phyloP scores from a whole-genome alignment of 2,329 filamentous ascomycete species.

The Paraphaeosphaeria sporulosa region DNA sequence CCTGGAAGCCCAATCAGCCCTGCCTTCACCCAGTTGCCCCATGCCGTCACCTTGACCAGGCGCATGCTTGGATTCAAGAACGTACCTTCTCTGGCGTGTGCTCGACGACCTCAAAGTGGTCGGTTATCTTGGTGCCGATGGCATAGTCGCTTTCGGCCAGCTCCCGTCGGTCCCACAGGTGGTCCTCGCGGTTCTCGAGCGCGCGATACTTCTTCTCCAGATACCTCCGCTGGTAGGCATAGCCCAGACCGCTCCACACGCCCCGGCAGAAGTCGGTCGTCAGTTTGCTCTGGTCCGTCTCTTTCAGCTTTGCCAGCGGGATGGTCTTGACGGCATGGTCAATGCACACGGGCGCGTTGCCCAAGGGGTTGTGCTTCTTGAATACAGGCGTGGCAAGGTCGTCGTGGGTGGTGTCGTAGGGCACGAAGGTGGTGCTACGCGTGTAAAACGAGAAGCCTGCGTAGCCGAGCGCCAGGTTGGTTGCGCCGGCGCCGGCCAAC shows the following conservation, averaged over 20 bases:
- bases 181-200: constrained; percentile 38
- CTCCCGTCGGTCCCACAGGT: constrained; percentile 47
- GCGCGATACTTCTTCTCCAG: constrained; percentile 47
- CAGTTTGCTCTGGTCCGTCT: constrained; percentile 36
- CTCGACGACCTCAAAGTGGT: constrained; percentile 53
- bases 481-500: constrained; percentile 38
- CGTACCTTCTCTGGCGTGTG: constrained; percentile 45
- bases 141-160: constrained; percentile 42
- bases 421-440: constrained; percentile 46
- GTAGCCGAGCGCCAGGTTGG: constrained; percentile 45
- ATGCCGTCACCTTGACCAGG: background rate
- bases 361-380: constrained; percentile 40
- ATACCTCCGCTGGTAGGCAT: constrained; percentile 44
- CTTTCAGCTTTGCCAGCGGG: constrained; percentile 43
- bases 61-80: background rate
- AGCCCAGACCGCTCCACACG: constrained; percentile 48
- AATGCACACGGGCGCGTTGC: constrained; percentile 45
- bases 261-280: constrained; percentile 49
- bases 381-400: constrained; percentile 35
- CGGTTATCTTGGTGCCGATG: constrained; percentile 47
- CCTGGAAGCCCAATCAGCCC: constrained; percentile 31
- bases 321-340: constrained; percentile 48
- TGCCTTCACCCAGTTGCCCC: background rate
- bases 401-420: constrained; percentile 39
- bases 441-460: constrained; percentile 44